A percentile compares a stretch with the other conserved stretches of the same genome.
Evolutionary conservation across 345 rosid genomes (phyloP).

Genomic region (Reutealis trisperma): DNA sequence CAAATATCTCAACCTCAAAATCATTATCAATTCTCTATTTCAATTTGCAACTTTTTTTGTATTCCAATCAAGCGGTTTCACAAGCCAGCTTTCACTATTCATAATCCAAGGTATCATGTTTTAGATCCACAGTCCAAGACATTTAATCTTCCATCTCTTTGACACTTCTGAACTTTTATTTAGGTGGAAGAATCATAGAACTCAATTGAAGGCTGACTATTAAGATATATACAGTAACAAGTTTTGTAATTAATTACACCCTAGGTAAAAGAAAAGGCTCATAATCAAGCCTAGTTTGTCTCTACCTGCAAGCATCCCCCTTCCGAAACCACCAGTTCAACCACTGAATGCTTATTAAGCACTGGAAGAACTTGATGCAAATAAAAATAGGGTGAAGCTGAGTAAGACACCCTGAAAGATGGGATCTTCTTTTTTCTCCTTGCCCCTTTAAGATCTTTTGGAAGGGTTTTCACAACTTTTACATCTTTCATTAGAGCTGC

Average conservation of each 20-base stretch:
- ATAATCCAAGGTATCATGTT: neutral
- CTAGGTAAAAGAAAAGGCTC: constrained; percentile 6
- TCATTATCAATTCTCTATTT: no score
- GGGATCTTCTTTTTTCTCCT: constrained; percentile 89
- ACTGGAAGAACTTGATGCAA: constrained; percentile 87
- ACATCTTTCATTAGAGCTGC: constrained; percentile 72
- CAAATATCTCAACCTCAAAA: no score
- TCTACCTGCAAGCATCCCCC: constrained; percentile 96
- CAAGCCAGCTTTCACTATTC: neutral
- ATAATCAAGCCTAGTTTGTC: constrained; percentile 1
- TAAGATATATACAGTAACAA: neutral
- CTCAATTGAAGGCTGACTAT: neutral
- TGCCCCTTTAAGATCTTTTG: constrained; percentile 82
- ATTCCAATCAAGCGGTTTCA: no score
- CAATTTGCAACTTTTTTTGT: no score
- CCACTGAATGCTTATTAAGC: constrained; percentile 81
- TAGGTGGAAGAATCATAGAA: neutral
- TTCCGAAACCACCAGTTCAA: constrained; percentile 78
- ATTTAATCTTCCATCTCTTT: neutral
- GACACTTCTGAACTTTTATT: neutral
- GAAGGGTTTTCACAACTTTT: constrained; percentile 83
- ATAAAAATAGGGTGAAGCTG: constrained; percentile 83
- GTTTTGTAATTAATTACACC: neutral
- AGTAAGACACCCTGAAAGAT: constrained; percentile 69
- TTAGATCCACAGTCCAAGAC: neutral